These are phyloP conservation scores for Hymenoscyphus infarciens DNA, from an alignment of 2,329 filamentous ascomycete genomes.

Conservation along the genomic window DNA sequence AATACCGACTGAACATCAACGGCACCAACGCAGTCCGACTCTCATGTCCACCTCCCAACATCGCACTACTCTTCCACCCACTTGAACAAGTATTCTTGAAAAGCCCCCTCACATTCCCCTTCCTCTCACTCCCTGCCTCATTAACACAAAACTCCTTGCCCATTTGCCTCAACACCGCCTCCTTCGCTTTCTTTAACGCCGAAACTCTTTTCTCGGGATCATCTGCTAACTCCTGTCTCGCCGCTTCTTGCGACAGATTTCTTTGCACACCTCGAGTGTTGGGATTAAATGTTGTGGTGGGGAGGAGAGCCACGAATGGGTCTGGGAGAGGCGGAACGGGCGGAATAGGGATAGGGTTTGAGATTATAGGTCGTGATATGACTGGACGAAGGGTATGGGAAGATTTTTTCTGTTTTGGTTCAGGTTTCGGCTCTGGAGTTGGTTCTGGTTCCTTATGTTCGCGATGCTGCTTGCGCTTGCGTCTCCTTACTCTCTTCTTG, in stretches of 20 bases:
- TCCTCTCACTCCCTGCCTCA: slow-evolving; percentile 26
- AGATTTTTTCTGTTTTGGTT: neutral
- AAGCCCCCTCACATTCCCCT: slow-evolving; percentile 21
- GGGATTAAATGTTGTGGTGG: slow-evolving; percentile 52
- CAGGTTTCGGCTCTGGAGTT: neutral
- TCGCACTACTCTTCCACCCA: slow-evolving; percentile 22
- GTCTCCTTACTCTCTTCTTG: slow-evolving; percentile 42
- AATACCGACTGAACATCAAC: slow-evolving; percentile 53
- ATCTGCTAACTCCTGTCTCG: slow-evolving; percentile 53
- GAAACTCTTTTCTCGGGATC: slow-evolving; percentile 52
- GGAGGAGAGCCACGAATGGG: slow-evolving; percentile 43
- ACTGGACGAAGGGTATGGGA: neutral
- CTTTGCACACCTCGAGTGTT: slow-evolving; percentile 56
- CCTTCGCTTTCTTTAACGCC: slow-evolving; percentile 56
- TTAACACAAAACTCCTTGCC: slow-evolving; percentile 46
- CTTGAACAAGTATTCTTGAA: slow-evolving; percentile 30
- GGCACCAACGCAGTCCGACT: slow-evolving; percentile 54
- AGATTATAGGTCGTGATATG: slow-evolving; percentile 16
- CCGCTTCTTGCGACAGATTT: slow-evolving; percentile 53
- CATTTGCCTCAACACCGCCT: slow-evolving; percentile 57
- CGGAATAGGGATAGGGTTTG: slow-evolving; percentile 27
- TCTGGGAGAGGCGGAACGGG: slow-evolving; percentile 6
- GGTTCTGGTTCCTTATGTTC: slow-evolving; percentile 31
- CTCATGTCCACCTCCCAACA: slow-evolving; percentile 44
- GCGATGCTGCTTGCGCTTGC: slow-evolving; percentile 37